Evolutionary conservation across 2,329 filamentous ascomycete genomes (phyloP), one percentile per base, ranked within the genome.

Genomic region (Geosmithia putterillii): DNA sequence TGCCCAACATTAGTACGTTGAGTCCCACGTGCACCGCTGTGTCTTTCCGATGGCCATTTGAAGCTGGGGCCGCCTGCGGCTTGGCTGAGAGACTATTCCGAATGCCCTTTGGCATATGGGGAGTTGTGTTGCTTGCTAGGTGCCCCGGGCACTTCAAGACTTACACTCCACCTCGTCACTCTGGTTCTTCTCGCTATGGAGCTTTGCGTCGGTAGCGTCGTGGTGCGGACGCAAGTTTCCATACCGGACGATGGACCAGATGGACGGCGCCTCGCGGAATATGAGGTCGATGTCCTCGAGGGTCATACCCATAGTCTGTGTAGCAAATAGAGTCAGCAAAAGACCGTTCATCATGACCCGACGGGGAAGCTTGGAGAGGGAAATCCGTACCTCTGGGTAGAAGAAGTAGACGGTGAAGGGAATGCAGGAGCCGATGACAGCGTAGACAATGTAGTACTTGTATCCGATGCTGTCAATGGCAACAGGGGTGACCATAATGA

Each of bases 401-500:
- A 65, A 52, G 51, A 70, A 59, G 54, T 57, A 68, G 22, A 71
- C 65, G 3, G 59, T 53, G 15, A 69, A 47, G 3, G 68, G 62
- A 23, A 73, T 65, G 52, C 62, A 64, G 18, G 62, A 61, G 7
- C 62, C 62, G 44, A 72, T 62, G 45, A 61, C 57, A 35, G 69
- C 65, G 51, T 67, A 74, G 25, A 73, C 61, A 23, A 74, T 66
- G 54, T 70, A 73, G 55, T 70, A 73, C 45, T 60, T 55, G 56
- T 66, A 76, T 15, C 66, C 66, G 45, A 79, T 74, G 2, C 57
- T 69, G 42, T 64, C 57, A 40, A 72, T 65, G 9, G 67, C 69
- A 7, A 71, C 62, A 3, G 64, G 66, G 0, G 64, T 69, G 40
- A 67, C 56, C 61, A 66, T 65, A 7, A 59, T 55, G 12, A 68